phyloP scores from a whole-genome alignment of 2,329 filamentous ascomycete species.

The Fusarium luffae region DNA sequence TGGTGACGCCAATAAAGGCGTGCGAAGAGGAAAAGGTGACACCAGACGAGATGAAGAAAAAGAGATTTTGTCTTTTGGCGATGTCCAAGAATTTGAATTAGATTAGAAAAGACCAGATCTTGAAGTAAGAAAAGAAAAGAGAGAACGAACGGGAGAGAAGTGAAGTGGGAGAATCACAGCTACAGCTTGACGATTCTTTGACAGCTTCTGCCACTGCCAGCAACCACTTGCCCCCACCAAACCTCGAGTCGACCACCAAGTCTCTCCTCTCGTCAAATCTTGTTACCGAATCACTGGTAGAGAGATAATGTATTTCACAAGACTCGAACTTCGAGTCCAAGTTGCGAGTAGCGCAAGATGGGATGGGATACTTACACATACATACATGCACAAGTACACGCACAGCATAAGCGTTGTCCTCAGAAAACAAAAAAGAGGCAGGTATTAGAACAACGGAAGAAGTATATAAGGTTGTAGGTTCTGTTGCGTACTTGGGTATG shows the following conservation, averaged over 20 bases:
- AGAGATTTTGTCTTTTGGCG: not conserved
- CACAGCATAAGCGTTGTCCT: constrained; percentile 24
- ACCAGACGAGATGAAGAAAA: constrained; percentile 20
- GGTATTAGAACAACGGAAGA: too few relatives aligned
- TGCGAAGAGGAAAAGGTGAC: constrained; percentile 28
- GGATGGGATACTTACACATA: constrained; percentile 12
- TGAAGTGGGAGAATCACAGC: not conserved
- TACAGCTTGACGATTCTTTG: constrained; percentile 8
- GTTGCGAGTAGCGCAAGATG: constrained; percentile 38
- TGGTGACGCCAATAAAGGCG: constrained; percentile 20
- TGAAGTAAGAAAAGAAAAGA: not conserved
- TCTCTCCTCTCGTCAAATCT: not conserved
- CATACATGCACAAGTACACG: constrained; percentile 14
- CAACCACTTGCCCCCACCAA: not conserved
- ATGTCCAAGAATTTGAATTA: constrained; percentile 6
- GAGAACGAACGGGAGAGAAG: not conserved
- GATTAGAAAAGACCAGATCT: not conserved
- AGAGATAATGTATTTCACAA: constrained; percentile 11
- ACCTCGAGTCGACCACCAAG: not conserved
- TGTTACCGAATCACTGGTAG: constrained; percentile 12
- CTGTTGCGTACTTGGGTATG: not conserved
- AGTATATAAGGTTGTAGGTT: not conserved
- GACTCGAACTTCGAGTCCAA: constrained; percentile 39
- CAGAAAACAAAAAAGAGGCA: not conserved
- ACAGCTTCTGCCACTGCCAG: constrained; percentile 13